Base-by-base conservation (phyloP, 1,139 yeast species). In the Pneumocystis jirovecii region DNA sequence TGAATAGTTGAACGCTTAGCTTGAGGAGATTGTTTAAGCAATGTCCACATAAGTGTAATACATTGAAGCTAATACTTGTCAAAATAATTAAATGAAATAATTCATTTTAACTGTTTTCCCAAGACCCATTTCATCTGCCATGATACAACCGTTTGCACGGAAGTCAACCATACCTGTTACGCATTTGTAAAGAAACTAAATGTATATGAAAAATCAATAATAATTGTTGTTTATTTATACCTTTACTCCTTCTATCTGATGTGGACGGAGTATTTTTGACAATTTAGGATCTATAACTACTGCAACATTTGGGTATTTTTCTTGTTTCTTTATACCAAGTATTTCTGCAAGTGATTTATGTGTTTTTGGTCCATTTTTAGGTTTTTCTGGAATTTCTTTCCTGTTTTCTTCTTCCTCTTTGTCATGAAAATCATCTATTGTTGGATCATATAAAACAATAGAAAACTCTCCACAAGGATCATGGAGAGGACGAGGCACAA, bases 61-160 rank as follows among this genome's bases (percentile, higher is more conserved):
- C 98, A 95, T 75, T 93, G 99, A 61, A 93, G 79, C 69, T 68
- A 60, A 29, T 42, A 34, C 12, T 39, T 50, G 60, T 50, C 19
- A 50, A 25, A 17, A 10, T n/a, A 45, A 25, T 19, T 8, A 15
- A 8, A 2, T 40, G 15, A 6, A 60, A 12, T n/a, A 37, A 25
- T 42, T 8, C 35, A 12, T 45, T 67, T 31, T 42, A 50, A 68
- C 69, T 0, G 99, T 93, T 74, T 93, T 93, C 35, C 98, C 98
- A 61, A 93, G 80, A 1, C 98, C 98, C 98, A 93, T 93, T 76
- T 90, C 99, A 77, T 93, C 99, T 0, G 99, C 99, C 98, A 93
- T 93, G 65, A 93, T 95, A 74, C 98, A 93, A 0, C 99, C 99
- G 73, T 86, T 85, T 0, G 97, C 97, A 60, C 85, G 80, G 1